Evolutionary conservation across 768 basidiomycete species (phyloP).

Genomic region (Gloeopeniophorella convolvens): DNA sequence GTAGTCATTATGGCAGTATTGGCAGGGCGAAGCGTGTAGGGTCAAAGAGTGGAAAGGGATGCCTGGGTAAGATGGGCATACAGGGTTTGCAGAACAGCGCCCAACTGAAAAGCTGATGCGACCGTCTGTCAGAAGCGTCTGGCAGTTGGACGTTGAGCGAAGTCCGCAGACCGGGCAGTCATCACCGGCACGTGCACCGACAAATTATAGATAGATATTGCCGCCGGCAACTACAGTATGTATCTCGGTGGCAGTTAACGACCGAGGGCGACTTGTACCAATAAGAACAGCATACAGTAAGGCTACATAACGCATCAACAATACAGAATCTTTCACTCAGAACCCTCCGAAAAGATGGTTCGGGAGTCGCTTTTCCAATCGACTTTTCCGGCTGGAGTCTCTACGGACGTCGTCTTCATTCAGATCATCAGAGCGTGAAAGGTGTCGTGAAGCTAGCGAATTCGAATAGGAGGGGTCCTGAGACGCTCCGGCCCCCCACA

Average conservation of each 20-base stretch:
- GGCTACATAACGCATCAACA: too few relatives aligned
- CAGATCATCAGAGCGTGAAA: neutral
- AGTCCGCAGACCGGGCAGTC: neutral
- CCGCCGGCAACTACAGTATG: too few relatives aligned
- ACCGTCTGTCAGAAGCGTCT: too few relatives aligned
- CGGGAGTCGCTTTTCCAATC: slow-evolving; percentile 25
- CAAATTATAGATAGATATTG: too few relatives aligned
- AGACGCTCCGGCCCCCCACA: neutral
- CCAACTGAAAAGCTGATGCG: too few relatives aligned
- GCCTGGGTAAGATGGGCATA: neutral
- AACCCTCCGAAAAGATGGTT: slow-evolving; percentile 13
- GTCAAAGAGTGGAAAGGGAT: neutral
- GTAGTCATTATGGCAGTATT: slow-evolving; percentile 18
- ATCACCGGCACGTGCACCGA: neutral
- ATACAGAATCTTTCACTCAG: too few relatives aligned
- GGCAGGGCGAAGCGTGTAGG: neutral
- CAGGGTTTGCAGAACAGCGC: neutral
- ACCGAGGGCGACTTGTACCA: too few relatives aligned
- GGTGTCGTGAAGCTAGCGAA: neutral
- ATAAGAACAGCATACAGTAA: too few relatives aligned
- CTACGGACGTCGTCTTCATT: neutral
- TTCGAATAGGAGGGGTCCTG: neutral
- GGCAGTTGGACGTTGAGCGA: too few relatives aligned
- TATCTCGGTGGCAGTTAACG: too few relatives aligned
- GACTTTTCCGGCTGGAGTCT: slow-evolving; percentile 12